These are phyloP conservation scores for Balakata baccata DNA, from an alignment of 345 rosid genomes.

Conservation along the genomic window DNA sequence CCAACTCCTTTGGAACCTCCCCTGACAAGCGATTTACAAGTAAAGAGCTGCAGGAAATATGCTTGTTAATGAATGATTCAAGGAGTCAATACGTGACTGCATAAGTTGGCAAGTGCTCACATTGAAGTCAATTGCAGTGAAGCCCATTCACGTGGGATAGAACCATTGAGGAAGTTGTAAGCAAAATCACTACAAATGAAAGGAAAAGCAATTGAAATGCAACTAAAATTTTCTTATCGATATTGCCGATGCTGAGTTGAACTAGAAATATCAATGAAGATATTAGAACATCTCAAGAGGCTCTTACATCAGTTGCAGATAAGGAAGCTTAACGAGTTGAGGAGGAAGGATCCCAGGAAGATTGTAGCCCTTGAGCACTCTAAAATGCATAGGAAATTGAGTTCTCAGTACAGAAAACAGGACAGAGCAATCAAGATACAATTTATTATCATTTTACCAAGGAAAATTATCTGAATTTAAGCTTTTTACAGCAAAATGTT, in stretches of 20 bases:
- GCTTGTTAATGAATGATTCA: not conserved
- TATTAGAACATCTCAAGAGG: not conserved
- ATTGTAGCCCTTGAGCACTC: constrained; percentile 43
- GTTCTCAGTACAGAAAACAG: not conserved
- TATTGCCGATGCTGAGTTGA: not conserved
- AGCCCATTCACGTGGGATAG: constrained; percentile 61
- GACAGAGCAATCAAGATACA: not conserved
- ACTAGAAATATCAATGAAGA: not conserved
- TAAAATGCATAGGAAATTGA: constrained; percentile 16
- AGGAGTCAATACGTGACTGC: not conserved
- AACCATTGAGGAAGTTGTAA: constrained; percentile 51
- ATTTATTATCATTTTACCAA: not conserved
- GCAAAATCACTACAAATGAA: constrained; percentile 51
- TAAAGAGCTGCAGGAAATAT: constrained; percentile 39
- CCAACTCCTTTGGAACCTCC: constrained; percentile 49
- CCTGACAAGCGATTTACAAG: constrained; percentile 56
- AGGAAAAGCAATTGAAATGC: not conserved
- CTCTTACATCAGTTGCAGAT: constrained; percentile 52
- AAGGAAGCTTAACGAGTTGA: constrained; percentile 50
- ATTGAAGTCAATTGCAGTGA: constrained; percentile 41
- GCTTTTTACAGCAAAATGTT: not conserved
- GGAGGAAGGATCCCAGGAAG: constrained; percentile 73
- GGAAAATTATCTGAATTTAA: too few species aligned
- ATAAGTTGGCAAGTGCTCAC: constrained; percentile 31
- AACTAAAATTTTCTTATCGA: not conserved